These are phyloP conservation scores for Solanum appendiculatum DNA, from an alignment of 257 asterid species.

Conservation along the genomic window DNA sequence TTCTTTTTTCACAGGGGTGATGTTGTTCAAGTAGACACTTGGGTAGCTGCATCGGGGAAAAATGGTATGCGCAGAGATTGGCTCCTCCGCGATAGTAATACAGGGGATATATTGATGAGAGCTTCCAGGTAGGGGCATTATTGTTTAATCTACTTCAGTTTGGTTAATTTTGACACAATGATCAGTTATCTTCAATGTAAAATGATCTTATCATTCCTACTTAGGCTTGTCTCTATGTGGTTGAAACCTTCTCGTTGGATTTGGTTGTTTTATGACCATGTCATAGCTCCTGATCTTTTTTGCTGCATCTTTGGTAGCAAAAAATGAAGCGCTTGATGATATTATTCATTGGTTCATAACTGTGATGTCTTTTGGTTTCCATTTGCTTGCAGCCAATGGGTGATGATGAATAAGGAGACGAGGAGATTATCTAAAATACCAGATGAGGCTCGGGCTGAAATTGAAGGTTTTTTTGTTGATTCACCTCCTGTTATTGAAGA, in stretches of 20 bases:
- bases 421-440: conserved; percentile 86
- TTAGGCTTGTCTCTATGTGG: background rate
- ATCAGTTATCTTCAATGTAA: background rate
- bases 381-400: conserved; percentile 54
- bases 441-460: conserved; percentile 87
- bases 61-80: conserved; percentile 99
- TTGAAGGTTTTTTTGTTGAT: conserved; percentile 68
- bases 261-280: background rate
- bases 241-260: background rate
- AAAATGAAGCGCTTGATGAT: background rate
- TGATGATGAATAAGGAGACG: conserved; percentile 97
- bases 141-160: background rate
- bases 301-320: background rate
- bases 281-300: background rate
- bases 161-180: background rate
- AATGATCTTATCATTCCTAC: background rate
- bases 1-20: conserved; percentile 61
- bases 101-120: conserved; percentile 76
- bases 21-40: conserved; percentile 93
- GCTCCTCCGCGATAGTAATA: conserved; percentile 71
- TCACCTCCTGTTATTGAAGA: conserved; percentile 81
- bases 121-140: conserved; percentile 64
- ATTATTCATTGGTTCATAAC: background rate
- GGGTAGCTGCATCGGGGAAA: conserved; percentile 96
- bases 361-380: background rate